Evolutionary conservation across 176 grass and related monocot species (phyloP), one percentile per base, ranked within the genome.

Genomic region (Thalia dealbata): DNA sequence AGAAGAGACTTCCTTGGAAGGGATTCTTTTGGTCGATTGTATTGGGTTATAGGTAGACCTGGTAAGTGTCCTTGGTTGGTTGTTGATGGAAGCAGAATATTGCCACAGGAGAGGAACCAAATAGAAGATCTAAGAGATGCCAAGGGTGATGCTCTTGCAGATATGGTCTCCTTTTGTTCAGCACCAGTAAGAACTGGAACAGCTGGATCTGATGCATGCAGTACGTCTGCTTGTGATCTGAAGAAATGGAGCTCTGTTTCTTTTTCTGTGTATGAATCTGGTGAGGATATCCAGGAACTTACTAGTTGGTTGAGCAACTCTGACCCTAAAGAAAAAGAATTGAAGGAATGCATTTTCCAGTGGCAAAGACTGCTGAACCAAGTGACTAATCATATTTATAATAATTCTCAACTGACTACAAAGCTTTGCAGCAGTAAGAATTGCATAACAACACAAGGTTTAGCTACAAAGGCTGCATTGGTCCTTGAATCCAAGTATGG

Each of bases 1-100:
- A 92, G 93, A 88, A 90, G 93, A 82, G 93, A 91, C 50, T 97
- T 77, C 76, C 81, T 97, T 44, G 93, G 93, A 55, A 97, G 76
- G 81, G 93, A 97, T 81, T 90, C 87, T 52, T 79, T 88, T 50
- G 93, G 89, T 81, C 87, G 87, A 23, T 84, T 84, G 32, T 97
- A 97, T 65, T 97, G 89, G 85, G 82, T 90, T 82, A 88, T 83
- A 67, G 77, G 85, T 79, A 82, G 84, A 79, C 85, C 89, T 56
- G 81, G 89, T 84, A 92, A 90, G 67, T 82, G 71, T 79, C 83
- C 89, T 92, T 88, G 67, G 42, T 83, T 97, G 55, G 67, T 92
- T 18, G 89, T 78, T 75, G 93, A 92, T 77, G 93, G 89, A 83
- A 92, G 81, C 70, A 75, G 79, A 58, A 64, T 81, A 74, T 73